phyloP scores from a whole-genome alignment of 2,329 filamentous ascomycete genomes.

The Neopestalotiopsis rosae region DNA sequence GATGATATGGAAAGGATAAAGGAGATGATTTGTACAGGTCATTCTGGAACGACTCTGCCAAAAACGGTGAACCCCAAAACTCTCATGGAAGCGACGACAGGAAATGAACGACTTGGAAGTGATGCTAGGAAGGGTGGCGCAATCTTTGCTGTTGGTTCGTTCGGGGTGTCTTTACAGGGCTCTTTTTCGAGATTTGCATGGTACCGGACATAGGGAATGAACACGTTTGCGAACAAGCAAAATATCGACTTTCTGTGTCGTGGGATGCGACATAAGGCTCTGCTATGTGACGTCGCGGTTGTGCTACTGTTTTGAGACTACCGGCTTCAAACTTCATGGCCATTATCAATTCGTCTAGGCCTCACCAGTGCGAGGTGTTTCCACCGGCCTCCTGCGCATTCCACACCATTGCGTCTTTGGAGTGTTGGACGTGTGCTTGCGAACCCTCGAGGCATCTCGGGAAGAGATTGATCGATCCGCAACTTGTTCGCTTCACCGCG shows the following conservation, averaged over 20 bases:
- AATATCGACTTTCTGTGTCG: conserved; percentile 7
- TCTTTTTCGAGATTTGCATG: conserved; percentile 39
- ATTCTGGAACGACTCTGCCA: conserved; percentile 7
- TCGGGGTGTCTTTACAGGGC: conserved; percentile 24
- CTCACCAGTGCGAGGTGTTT: no score
- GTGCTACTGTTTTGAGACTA: no score
- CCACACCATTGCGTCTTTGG: no score
- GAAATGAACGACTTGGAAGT: background rate
- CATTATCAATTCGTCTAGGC: no score
- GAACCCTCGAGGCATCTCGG: no score
- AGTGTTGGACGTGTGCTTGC: no score
- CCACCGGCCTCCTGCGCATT: no score
- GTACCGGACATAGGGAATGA: conserved; percentile 48
- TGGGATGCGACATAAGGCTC: background rate
- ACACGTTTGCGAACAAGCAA: conserved; percentile 33
- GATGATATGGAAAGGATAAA: conserved; percentile 22
- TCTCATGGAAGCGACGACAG: conserved; percentile 5
- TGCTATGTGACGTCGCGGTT: background rate
- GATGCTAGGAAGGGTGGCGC: conserved; percentile 3
- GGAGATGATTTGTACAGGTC: background rate
- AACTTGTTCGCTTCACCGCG: no score
- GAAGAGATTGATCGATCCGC: no score
- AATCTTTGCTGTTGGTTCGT: conserved; percentile 18
- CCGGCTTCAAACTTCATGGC: no score
- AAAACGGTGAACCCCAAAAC: background rate